Evolutionary conservation across 352 stramenopile species (phyloP).

Genomic region (Globisporangium barbulae): DNA sequence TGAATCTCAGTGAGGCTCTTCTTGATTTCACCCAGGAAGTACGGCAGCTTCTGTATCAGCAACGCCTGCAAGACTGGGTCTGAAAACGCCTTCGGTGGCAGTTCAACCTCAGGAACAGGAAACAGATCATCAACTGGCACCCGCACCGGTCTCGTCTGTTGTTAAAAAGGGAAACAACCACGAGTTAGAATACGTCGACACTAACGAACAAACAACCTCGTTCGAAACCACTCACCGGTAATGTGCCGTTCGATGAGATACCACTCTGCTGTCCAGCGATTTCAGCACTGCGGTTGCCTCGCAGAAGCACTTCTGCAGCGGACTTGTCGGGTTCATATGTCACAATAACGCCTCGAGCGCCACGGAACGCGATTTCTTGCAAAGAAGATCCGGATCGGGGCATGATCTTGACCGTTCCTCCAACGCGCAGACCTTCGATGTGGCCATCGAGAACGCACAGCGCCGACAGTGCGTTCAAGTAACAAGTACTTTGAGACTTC

Average conservation of each 20-base stretch:
- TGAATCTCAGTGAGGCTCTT: constrained; percentile 64
- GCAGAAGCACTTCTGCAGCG: constrained; percentile 73
- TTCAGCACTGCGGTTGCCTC: constrained; percentile 40
- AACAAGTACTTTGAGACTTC: constrained; percentile 42
- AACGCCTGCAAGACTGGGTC: constrained; percentile 60
- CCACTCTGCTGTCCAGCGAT: constrained; percentile 29
- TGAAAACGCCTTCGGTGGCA: constrained; percentile 65
- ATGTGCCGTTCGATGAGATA: constrained; percentile 22
- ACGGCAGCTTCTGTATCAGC: constrained; percentile 67
- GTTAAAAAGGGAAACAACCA: constrained; percentile 9
- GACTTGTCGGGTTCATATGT: constrained; percentile 81
- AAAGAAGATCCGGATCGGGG: constrained; percentile 59
- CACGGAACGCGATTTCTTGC: constrained; percentile 76
- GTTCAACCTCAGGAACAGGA: constrained; percentile 70
- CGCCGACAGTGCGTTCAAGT: constrained; percentile 68
- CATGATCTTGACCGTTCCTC: constrained; percentile 82
- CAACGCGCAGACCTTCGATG: constrained; percentile 78
- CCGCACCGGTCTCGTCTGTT: constrained; percentile 71
- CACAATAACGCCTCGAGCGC: constrained; percentile 70
- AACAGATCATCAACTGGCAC: constrained; percentile 83
- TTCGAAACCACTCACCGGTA: constrained; percentile 37
- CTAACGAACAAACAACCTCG: background rate
- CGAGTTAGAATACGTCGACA: background rate
- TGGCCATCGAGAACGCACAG: constrained; percentile 82
- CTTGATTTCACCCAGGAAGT: constrained; percentile 77